Evolutionary conservation across 352 stramenopile genomes (phyloP).

Genomic region (Phytopythium litorale): DNA sequence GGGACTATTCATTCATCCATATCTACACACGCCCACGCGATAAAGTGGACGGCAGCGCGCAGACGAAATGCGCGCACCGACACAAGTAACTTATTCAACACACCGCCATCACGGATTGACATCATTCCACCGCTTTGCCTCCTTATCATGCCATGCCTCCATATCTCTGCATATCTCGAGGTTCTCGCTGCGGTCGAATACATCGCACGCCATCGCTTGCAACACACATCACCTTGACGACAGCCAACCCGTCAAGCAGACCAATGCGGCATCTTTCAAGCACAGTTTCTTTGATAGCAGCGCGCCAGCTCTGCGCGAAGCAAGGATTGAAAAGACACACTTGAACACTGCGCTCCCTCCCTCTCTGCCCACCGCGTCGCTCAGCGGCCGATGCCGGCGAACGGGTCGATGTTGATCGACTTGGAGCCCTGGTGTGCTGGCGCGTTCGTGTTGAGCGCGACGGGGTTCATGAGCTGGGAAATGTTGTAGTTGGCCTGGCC

Average conservation of each 20-base stretch:
- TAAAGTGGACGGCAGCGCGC: neutral
- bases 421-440: constrained; percentile 39
- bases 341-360: neutral
- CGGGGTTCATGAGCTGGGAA: constrained; percentile 79
- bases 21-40: neutral
- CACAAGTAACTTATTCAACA: constrained; percentile 2
- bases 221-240: no score
- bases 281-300: neutral
- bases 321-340: neutral
- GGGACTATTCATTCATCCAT: neutral
- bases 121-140: neutral
- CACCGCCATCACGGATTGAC: neutral
- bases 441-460: constrained; percentile 43
- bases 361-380: neutral
- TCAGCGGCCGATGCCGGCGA: constrained; percentile 50
- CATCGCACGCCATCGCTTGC: no score
- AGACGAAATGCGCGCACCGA: neutral
- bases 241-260: no score
- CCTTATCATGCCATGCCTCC: neutral
- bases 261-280: neutral
- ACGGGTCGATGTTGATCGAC: constrained; percentile 83
- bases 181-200: neutral
- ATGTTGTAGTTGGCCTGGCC: constrained; percentile 75
- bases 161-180: neutral
- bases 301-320: neutral